Evolutionary conservation across 352 stramenopile species (phyloP).

Genomic region (Phytophthora rubi): DNA sequence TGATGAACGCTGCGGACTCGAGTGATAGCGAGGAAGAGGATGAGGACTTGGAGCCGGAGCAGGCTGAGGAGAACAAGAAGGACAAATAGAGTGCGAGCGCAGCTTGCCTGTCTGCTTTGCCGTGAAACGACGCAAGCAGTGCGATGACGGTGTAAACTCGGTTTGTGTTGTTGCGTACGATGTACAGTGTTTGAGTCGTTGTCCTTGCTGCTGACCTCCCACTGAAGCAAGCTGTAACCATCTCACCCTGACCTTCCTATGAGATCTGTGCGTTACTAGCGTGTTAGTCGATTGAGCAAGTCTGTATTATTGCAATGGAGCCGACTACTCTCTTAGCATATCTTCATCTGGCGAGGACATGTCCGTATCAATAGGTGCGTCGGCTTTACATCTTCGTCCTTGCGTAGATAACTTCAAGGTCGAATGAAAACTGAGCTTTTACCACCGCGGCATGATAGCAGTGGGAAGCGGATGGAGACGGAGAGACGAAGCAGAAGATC

Average conservation of each 20-base stretch:
- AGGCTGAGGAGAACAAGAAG: constrained; percentile 65
- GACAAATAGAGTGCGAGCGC: constrained; percentile 60
- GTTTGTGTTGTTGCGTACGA: constrained; percentile 25
- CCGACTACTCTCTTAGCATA: background rate
- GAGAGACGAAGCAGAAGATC: constrained; percentile 16
- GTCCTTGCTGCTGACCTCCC: background rate
- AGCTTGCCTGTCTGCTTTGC: constrained; percentile 39
- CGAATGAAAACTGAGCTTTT: constrained; percentile 18
- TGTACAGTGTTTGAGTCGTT: constrained; percentile 14
- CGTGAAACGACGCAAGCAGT: constrained; percentile 31
- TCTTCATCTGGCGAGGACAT: constrained; percentile 5
- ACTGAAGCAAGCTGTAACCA: background rate
- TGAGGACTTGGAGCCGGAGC: constrained; percentile 51
- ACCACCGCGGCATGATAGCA: constrained; percentile 23
- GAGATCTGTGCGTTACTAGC: constrained; percentile 6
- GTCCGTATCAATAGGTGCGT: constrained; percentile 18
- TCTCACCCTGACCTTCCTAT: background rate
- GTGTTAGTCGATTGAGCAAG: constrained; percentile 18
- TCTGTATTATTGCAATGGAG: constrained; percentile 6
- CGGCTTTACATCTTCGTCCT: constrained; percentile 8
- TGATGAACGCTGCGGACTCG: constrained; percentile 87
- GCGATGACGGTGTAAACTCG: constrained; percentile 32
- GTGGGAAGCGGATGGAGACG: constrained; percentile 14
- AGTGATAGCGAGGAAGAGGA: constrained; percentile 90
- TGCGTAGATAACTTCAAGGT: constrained; percentile 15